Evolutionary conservation across 495 filamentous ascomycete genomes (phyloP).

Genomic region (Hypoxylon fuscum): DNA sequence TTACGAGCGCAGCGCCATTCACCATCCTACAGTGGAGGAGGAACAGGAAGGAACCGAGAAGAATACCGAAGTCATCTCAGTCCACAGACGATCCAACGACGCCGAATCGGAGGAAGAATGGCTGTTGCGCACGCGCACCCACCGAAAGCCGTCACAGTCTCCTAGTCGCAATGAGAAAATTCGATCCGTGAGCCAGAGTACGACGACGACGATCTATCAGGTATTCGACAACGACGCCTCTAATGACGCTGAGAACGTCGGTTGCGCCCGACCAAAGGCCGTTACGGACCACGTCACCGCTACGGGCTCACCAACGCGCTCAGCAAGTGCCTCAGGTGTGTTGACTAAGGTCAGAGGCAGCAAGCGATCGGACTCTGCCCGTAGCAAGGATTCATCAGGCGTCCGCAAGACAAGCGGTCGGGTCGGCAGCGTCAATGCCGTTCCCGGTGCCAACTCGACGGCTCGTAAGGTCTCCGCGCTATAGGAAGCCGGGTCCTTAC

Average conservation of each 20-base stretch:
- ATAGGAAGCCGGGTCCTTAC: conserved; percentile 21
- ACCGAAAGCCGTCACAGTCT: conserved; percentile 61
- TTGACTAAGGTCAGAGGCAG: conserved; percentile 78
- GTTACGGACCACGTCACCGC: conserved; percentile 48
- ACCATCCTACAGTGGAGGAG: conserved; percentile 56
- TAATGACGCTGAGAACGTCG: conserved; percentile 63
- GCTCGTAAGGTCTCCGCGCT: conserved; percentile 56
- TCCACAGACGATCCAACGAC: conserved; percentile 62
- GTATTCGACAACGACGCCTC: conserved; percentile 65
- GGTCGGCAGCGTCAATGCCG: conserved; percentile 76
- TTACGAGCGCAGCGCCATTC: conserved; percentile 53
- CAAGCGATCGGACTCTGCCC: conserved; percentile 66
- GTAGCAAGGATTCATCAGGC: conserved; percentile 64
- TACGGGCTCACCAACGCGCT: conserved; percentile 48
- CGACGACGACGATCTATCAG: conserved; percentile 66
- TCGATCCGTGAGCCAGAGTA: conserved; percentile 63
- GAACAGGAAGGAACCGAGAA: conserved; percentile 45
- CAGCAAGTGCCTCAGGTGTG: conserved; percentile 73
- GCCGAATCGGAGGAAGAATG: conserved; percentile 82
- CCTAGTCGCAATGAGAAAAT: conserved; percentile 55
- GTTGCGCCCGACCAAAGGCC: conserved; percentile 68
- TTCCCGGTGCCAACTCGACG: conserved; percentile 40
- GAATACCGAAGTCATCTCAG: conserved; percentile 55
- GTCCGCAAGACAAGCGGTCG: conserved; percentile 94
- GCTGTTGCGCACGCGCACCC: conserved; percentile 73